Conservation (phyloP, 495 filamentous ascomycete species). For the Wilcoxina mikolae region DNA sequence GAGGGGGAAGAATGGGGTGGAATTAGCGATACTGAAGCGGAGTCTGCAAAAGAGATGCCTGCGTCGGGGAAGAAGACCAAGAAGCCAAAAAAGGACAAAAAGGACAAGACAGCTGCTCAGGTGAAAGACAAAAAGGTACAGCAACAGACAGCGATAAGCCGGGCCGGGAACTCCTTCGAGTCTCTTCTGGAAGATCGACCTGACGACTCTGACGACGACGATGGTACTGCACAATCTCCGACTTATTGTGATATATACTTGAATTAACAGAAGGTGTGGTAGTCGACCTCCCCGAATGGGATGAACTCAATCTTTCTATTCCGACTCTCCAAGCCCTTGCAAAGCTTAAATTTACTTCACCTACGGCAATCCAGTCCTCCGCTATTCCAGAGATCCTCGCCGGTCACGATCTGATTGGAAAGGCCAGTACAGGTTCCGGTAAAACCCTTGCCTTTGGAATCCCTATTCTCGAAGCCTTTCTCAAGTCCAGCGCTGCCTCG, state of each 20-base stretch:
- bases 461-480: constrained; percentile 55
- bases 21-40: constrained; percentile 35
- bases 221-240: constrained; percentile 9
- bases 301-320: constrained; percentile 50
- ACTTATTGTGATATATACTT: neutral
- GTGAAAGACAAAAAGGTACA: constrained; percentile 28
- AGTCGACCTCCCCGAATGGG: constrained; percentile 62
- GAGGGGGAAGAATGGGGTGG: constrained; percentile 44
- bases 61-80: constrained; percentile 34
- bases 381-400: constrained; percentile 64
- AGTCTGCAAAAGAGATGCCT: neutral
- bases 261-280: neutral
- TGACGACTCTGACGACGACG: constrained; percentile 29
- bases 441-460: constrained; percentile 76
- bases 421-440: constrained; percentile 69
- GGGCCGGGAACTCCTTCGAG: constrained; percentile 20
- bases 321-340: constrained; percentile 57
- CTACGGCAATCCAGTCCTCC: constrained; percentile 61
- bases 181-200: neutral
- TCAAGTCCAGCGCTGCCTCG: constrained; percentile 21
- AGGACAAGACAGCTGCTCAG: neutral
- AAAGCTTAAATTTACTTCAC: constrained; percentile 59
- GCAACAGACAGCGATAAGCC: constrained; percentile 16
- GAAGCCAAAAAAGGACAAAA: constrained; percentile 20
- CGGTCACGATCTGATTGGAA: constrained; percentile 64